Base-by-base conservation (phyloP, 164 flowering plant species). In the Umbilicus rupestris region DNA sequence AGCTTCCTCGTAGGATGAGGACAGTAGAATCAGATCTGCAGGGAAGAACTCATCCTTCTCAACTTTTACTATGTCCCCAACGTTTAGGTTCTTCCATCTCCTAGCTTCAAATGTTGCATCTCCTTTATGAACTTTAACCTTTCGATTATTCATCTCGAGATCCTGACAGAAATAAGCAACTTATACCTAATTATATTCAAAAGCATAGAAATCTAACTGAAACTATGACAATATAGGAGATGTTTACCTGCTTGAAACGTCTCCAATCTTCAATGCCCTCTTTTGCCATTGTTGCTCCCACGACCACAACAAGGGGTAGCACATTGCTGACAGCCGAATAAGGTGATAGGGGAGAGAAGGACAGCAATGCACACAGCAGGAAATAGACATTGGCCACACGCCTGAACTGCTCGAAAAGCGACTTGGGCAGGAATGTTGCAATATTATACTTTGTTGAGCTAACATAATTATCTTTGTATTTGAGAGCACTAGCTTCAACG, bases 371-470 rank as follows among this genome's bases (percentile, higher is more conserved):
- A 66, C 79, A 73, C 9, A 86, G 1, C 47, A 90, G 88, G 73
- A 90, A 90, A 70, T 84, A 90, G 0, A 87, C 16, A 67, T 90
- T 90, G 45, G 96, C 96, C 39, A 82, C 91, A 55, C 96, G 74
- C 75, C 96, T 78, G 74, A 90, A 90, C 71, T 90, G 96, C 82
- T 90, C 96, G 62, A 86, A 90, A 77, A 90, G 64, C 3, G 96
- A 77, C 68, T 85, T 90, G 24, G 96, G 96, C n/a, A 90, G 52
- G 72, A 87, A 90, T 0, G 91, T 77, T 1, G 81, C 82, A 3
- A 81, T 52, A 14, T 84, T 87, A 49, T 90, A 90, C 78, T 90
- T 90, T 10, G 96, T 83, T 11, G 85, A 86, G 39, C 83, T 82
- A 16, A 90, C 91, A 74, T 86, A 86, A 68, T 90, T 90, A 59